Percentiles rank a stretch among this genome's conserved stretches.
phyloP scores from a whole-genome alignment of 2,329 filamentous ascomycete species.

The Nigrograna mackinnonii region DNA sequence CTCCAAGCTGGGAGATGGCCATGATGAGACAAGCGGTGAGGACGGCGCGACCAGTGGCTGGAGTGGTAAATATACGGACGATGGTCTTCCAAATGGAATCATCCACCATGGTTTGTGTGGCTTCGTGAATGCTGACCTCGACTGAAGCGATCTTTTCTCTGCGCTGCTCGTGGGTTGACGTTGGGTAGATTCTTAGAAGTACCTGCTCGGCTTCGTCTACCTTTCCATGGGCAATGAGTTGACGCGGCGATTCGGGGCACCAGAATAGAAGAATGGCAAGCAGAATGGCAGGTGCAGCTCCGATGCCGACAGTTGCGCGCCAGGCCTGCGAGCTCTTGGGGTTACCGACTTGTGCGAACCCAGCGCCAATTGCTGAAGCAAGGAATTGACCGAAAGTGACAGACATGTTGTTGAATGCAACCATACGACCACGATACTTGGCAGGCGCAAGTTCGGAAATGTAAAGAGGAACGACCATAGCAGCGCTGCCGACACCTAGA shows the following conservation, averaged over 20 bases:
- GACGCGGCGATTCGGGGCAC: conserved; percentile 42
- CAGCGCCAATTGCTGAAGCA: conserved; percentile 35
- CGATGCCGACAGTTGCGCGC: conserved; percentile 42
- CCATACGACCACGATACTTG: conserved; percentile 39
- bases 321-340: conserved; percentile 26
- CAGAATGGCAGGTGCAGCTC: conserved; percentile 38
- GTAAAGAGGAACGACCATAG: conserved; percentile 35
- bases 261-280: conserved; percentile 36
- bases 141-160: conserved; percentile 28
- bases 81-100: conserved; percentile 36
- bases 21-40: conserved; percentile 40
- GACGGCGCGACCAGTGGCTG: conserved; percentile 37
- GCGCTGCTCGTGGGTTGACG: conserved; percentile 26
- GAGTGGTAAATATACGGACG: conserved; percentile 34
- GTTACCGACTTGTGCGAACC: conserved; percentile 38
- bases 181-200: conserved; percentile 37
- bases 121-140: conserved; percentile 36
- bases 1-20: conserved; percentile 39
- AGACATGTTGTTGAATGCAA: conserved; percentile 41
- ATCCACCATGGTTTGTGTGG: conserved; percentile 30
- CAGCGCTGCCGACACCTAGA: conserved; percentile 32
- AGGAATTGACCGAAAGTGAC: conserved; percentile 35
- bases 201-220: conserved; percentile 33
- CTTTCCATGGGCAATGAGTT: conserved; percentile 39
- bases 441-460: conserved; percentile 33